A percentile compares a stretch with the other conserved stretches of the same genome.
Conservation (phyloP, 352 stramenopile species). For the Aphanomyces cochlioides region DNA sequence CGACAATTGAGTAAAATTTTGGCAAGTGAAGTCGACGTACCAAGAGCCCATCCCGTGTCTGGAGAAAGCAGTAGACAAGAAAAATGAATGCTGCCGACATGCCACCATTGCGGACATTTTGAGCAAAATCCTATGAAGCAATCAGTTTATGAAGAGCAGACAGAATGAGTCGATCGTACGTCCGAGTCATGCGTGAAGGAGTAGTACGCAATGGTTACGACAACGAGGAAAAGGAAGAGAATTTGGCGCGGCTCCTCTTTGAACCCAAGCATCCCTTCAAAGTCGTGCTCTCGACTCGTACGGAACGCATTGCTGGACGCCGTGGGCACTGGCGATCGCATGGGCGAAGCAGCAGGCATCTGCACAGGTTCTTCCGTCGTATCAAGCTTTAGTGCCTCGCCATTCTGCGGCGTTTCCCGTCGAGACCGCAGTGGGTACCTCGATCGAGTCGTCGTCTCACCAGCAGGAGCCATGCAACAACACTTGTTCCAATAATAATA, state of each 20-base stretch:
- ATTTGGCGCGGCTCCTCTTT: conserved; percentile 75
- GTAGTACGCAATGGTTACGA: conserved; percentile 67
- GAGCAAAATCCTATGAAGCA: conserved; percentile 41
- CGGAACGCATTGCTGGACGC: conserved; percentile 54
- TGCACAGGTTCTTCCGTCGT: not conserved
- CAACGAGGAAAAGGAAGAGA: conserved; percentile 56
- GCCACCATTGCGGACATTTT: conserved; percentile 64
- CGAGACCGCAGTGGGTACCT: conserved; percentile 19
- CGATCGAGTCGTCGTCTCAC: not conserved
- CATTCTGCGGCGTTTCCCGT: not conserved
- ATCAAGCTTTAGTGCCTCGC: conserved; percentile 2
- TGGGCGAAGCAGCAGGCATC: not conserved
- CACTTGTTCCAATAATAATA: not conserved
- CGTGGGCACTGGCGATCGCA: conserved; percentile 4
- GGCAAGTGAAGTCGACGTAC: conserved; percentile 35
- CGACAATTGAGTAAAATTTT: not conserved
- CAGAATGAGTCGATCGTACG: conserved; percentile 24
- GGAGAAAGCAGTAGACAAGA: conserved; percentile 81
- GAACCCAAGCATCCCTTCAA: conserved; percentile 70
- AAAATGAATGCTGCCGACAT: conserved; percentile 71
- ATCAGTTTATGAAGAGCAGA: conserved; percentile 3
- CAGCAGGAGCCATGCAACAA: not conserved
- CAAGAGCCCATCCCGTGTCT: conserved; percentile 75
- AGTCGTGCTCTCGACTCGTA: conserved; percentile 46
- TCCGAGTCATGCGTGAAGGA: conserved; percentile 78